A percentile compares a stretch with the other conserved stretches of the same genome.
Conservation (phyloP, 2,329 filamentous ascomycete genomes). For the Teratosphaeria zuluensis region DNA sequence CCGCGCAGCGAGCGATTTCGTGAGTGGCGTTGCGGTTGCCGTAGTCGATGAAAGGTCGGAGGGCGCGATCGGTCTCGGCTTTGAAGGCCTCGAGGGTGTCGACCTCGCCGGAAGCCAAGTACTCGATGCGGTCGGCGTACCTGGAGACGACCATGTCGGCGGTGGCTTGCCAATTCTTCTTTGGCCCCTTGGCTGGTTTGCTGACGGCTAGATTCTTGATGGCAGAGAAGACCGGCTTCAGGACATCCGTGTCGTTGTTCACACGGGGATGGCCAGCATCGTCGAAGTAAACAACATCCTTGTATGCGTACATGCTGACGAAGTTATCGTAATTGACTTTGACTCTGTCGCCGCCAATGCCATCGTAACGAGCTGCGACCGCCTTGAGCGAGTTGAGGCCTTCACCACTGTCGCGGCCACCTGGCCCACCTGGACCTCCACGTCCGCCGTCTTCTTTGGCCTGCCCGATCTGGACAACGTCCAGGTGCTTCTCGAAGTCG, state of each 20-base stretch:
- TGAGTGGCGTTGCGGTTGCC: constrained; percentile 25
- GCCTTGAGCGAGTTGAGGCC: constrained; percentile 30
- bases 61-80: constrained; percentile 18
- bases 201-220: constrained; percentile 35
- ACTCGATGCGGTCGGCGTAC: constrained; percentile 47
- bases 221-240: constrained; percentile 33
- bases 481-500: constrained; percentile 43
- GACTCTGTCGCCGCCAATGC: constrained; percentile 36
- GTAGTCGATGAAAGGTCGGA: constrained; percentile 32
- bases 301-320: constrained; percentile 37
- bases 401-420: constrained; percentile 5
- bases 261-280: constrained; percentile 31
- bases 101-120: constrained; percentile 19
- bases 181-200: constrained; percentile 18
- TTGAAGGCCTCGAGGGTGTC: constrained; percentile 14
- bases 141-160: constrained; percentile 56
- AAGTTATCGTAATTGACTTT: constrained; percentile 40
- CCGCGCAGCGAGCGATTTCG: constrained; percentile 39
- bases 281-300: constrained; percentile 25
- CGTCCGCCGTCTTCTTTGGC: neutral
- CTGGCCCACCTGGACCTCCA: constrained; percentile 4
- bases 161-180: constrained; percentile 54
- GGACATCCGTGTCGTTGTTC: constrained; percentile 23
- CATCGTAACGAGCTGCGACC: constrained; percentile 33
- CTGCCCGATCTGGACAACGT: constrained; percentile 25